Percentiles rank a stretch among this genome's conserved stretches.
These are phyloP conservation scores for Blastobotrys americana DNA, from an alignment of 805 yeast species.

Conservation along the genomic window DNA sequence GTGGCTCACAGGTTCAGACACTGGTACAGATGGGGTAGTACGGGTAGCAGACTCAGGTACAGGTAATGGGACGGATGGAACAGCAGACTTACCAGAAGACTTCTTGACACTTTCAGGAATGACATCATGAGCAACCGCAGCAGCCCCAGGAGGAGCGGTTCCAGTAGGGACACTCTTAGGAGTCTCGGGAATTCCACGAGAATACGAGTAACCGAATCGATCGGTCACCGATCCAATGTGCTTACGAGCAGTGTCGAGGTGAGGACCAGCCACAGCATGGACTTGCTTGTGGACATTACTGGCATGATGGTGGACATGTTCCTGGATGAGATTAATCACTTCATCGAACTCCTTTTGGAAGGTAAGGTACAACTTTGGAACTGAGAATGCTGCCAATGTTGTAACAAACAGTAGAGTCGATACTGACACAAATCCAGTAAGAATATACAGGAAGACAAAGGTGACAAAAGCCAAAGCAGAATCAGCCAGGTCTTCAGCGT, in stretches of 20 bases:
- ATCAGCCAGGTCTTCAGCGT: constrained; percentile 59
- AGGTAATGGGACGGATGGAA: constrained; percentile 13
- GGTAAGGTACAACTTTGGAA: constrained; percentile 65
- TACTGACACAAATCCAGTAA: constrained; percentile 69
- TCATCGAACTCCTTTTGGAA: constrained; percentile 75
- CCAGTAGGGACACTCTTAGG: constrained; percentile 24
- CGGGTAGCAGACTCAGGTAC: constrained; percentile 18
- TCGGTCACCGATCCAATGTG: constrained; percentile 17
- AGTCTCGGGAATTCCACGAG: constrained; percentile 30
- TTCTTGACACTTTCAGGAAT: neutral
- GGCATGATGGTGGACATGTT: constrained; percentile 23
- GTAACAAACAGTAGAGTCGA: constrained; percentile 55
- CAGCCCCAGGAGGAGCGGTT: constrained; percentile 12
- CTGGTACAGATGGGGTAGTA: neutral
- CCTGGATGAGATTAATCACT: constrained; percentile 20
- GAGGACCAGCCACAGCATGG: constrained; percentile 31
- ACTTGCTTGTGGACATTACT: constrained; percentile 21
- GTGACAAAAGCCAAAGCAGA: constrained; percentile 67
- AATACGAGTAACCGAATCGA: constrained; percentile 22
- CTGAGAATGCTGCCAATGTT: constrained; percentile 58
- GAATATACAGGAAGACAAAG: constrained; percentile 57
- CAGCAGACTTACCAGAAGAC: constrained; percentile 18
- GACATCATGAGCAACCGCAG: constrained; percentile 1
- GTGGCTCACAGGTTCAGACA: constrained; percentile 6
- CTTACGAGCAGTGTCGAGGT: constrained; percentile 27